These are phyloP conservation scores for Coemansia sp. DNA, from an alignment of 192 early-diverging fungal genomes.

Conservation along the genomic window DNA sequence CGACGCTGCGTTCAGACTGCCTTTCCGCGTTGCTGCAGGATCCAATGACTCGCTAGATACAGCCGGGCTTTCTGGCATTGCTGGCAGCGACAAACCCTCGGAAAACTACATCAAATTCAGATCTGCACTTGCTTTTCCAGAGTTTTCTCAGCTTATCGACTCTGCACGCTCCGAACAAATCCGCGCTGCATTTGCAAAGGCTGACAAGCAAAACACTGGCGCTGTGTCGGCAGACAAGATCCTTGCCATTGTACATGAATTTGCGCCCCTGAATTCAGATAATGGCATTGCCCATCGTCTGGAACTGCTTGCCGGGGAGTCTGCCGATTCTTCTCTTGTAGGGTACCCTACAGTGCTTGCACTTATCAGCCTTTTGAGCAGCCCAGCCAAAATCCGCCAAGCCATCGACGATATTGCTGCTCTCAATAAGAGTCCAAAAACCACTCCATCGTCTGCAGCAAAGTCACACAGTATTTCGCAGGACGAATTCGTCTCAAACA, in stretches of 20 bases:
- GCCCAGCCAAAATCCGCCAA: constrained; percentile 42
- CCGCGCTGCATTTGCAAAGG: constrained; percentile 36
- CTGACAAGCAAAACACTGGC: constrained; percentile 31
- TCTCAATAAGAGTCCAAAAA: constrained; percentile 4
- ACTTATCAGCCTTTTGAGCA: constrained; percentile 46
- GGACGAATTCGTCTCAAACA: constrained; percentile 14
- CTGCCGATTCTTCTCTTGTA: constrained; percentile 28
- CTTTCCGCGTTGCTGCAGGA: constrained; percentile 45
- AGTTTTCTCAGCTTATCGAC: constrained; percentile 46
- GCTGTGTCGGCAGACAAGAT: constrained; percentile 46
- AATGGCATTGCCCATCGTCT: constrained; percentile 31
- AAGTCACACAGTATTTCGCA: neutral
- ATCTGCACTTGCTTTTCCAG: constrained; percentile 30
- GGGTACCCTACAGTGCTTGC: constrained; percentile 59
- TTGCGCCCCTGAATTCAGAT: constrained; percentile 32
- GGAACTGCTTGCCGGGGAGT: constrained; percentile 33
- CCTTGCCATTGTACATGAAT: constrained; percentile 25
- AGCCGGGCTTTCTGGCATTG: constrained; percentile 16
- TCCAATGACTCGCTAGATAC: constrained; percentile 17
- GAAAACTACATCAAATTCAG: constrained; percentile 29
- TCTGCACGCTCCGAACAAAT: constrained; percentile 38
- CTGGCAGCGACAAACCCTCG: constrained; percentile 17
- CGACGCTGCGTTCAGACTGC: constrained; percentile 57
- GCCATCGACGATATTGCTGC: constrained; percentile 38
- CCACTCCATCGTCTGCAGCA: neutral